Conservation (phyloP, 768 basidiomycete genomes). For the Macrocybe gigantea region DNA sequence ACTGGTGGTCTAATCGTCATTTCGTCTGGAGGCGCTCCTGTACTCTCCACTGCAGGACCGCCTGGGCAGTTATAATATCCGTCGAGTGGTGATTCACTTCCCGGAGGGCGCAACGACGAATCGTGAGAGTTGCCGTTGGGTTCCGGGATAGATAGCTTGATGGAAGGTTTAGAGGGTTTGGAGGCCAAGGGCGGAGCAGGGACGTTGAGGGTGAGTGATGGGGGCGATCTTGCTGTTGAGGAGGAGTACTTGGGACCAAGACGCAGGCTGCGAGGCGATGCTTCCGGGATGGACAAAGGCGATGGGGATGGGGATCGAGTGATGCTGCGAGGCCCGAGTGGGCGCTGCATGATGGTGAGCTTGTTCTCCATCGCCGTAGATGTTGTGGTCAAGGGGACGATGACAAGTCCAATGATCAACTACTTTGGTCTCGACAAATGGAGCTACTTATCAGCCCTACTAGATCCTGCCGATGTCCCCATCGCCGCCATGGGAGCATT, state of each 20-base stretch:
- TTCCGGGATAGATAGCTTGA: slow-evolving; percentile 24
- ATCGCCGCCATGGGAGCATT: too few species aligned
- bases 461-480: too few species aligned
- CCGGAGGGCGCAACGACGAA: slow-evolving; percentile 5
- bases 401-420: slow-evolving; percentile 18
- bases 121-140: slow-evolving; percentile 13
- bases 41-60: slow-evolving; percentile 25
- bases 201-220: slow-evolving; percentile 20
- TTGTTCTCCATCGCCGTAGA: slow-evolving; percentile 18
- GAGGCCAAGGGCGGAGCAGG: slow-evolving; percentile 17
- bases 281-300: slow-evolving; percentile 17
- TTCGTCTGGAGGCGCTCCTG: slow-evolving; percentile 27
- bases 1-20: slow-evolving; percentile 36
- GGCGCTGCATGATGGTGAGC: slow-evolving; percentile 25
- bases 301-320: slow-evolving; percentile 32
- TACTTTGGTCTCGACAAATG: slow-evolving; percentile 20
- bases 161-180: slow-evolving; percentile 23
- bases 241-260: slow-evolving; percentile 7
- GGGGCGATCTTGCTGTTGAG: slow-evolving; percentile 12
- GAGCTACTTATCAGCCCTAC: slow-evolving; percentile 8
- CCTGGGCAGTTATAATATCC: slow-evolving; percentile 32
- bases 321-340: slow-evolving; percentile 45
- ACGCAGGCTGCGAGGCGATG: slow-evolving; percentile 22
- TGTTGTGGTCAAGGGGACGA: slow-evolving; percentile 23
- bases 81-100: slow-evolving; percentile 23